phyloP scores from a whole-genome alignment of 192 early-diverging fungal species.

The Phlyctochytrium arcticum region DNA sequence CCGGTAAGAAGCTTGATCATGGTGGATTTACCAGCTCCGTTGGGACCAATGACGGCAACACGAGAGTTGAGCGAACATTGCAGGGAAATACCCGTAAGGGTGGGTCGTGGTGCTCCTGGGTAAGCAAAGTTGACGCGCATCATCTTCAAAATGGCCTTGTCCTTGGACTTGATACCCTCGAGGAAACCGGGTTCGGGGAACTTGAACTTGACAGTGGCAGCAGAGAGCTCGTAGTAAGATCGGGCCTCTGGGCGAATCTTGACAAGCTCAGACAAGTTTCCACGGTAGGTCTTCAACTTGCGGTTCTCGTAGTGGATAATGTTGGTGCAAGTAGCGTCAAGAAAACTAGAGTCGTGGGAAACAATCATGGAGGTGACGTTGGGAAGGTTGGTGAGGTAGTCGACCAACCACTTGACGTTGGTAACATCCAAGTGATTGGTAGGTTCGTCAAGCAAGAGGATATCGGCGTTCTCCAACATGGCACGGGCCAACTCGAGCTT shows the following conservation, averaged over 20 bases:
- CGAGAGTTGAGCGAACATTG: slow-evolving; percentile 72
- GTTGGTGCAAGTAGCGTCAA: slow-evolving; percentile 74
- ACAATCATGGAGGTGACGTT: slow-evolving; percentile 81
- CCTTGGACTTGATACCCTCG: slow-evolving; percentile 74
- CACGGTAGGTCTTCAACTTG: slow-evolving; percentile 73
- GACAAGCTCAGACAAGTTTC: slow-evolving; percentile 78
- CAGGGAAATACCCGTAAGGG: slow-evolving; percentile 60
- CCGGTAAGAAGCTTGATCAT: slow-evolving; percentile 79
- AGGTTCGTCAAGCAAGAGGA: slow-evolving; percentile 80
- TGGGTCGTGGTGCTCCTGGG: slow-evolving; percentile 57
- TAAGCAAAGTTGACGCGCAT: slow-evolving; percentile 70
- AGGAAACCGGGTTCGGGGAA: slow-evolving; percentile 77
- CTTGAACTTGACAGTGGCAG: slow-evolving; percentile 57
- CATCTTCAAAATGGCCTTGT: slow-evolving; percentile 77
- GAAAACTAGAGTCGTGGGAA: slow-evolving; percentile 83
- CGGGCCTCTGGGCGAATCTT: slow-evolving; percentile 70
- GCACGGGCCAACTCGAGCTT: slow-evolving; percentile 83
- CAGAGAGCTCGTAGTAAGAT: slow-evolving; percentile 71
- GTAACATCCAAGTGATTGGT: slow-evolving; percentile 80
- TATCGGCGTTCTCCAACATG: slow-evolving; percentile 80
- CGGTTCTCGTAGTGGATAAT: slow-evolving; percentile 83
- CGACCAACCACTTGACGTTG: slow-evolving; percentile 59
- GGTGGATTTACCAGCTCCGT: slow-evolving; percentile 84
- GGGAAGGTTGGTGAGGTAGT: slow-evolving; percentile 67
- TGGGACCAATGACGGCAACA: slow-evolving; percentile 76